Conservation (phyloP, 2,329 filamentous ascomycete genomes). For the Teratosphaeria gauchensis region DNA sequence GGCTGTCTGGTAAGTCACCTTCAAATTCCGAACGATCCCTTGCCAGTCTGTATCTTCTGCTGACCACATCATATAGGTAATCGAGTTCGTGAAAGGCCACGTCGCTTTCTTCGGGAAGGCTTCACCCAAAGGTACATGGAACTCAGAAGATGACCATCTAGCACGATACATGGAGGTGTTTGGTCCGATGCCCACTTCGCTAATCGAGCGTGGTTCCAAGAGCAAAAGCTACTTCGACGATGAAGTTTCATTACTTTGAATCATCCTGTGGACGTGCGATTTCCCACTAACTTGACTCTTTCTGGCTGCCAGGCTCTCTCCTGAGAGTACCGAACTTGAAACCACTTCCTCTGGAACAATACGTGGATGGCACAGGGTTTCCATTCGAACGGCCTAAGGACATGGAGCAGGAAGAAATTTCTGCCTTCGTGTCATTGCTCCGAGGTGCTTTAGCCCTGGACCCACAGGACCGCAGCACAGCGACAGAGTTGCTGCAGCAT, state of each 20-base stretch:
- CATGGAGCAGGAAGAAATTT: neutral
- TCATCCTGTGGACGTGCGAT: neutral
- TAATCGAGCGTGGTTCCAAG: slow-evolving; percentile 8
- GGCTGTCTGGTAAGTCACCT: slow-evolving; percentile 8
- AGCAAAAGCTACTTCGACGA: slow-evolving; percentile 9
- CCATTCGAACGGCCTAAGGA: neutral
- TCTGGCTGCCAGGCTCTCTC: neutral
- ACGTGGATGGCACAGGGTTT: neutral
- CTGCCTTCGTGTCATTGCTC: slow-evolving; percentile 4
- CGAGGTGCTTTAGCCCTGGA: slow-evolving; percentile 6
- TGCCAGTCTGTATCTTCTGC: neutral
- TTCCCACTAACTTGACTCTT: neutral
- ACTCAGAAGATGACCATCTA: slow-evolving; percentile 11
- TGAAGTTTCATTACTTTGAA: neutral
- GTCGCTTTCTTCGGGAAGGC: slow-evolving; percentile 9
- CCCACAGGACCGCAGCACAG: slow-evolving; percentile 1
- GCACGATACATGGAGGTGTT: slow-evolving; percentile 11
- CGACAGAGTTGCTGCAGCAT: slow-evolving; percentile 5
- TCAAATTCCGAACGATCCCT: no score
- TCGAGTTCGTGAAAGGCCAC: slow-evolving; percentile 14
- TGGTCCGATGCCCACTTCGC: slow-evolving; percentile 7
- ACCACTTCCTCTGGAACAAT: neutral
- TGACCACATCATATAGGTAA: slow-evolving; percentile 2
- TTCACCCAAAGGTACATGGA: slow-evolving; percentile 2
- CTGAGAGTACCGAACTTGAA: neutral